These are phyloP conservation scores for Parsonsia alboflavescens DNA, from an alignment of 257 asterid genomes.

Conservation along the genomic window DNA sequence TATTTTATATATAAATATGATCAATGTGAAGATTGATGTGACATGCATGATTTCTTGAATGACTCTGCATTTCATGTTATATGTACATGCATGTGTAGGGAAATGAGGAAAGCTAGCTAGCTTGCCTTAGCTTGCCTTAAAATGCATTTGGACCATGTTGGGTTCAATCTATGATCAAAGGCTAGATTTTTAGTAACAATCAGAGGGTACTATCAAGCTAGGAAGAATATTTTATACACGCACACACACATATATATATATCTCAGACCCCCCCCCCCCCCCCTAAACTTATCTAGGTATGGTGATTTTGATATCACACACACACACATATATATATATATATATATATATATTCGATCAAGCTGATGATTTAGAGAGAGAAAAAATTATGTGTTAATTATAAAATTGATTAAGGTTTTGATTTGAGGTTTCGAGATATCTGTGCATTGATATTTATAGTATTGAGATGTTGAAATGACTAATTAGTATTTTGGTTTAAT, in stretches of 20 bases:
- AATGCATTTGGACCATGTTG: constrained; percentile 29
- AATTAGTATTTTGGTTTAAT: constrained; percentile 9
- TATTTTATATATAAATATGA: too few relatives aligned
- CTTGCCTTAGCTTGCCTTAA: constrained; percentile 22
- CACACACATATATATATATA: too few relatives aligned
- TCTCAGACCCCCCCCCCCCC: too few relatives aligned
- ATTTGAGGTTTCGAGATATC: too few relatives aligned
- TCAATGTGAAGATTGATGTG: constrained; percentile 7
- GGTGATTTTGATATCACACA: background rate
- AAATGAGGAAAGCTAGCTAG: constrained; percentile 13
- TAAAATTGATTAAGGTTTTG: too few relatives aligned
- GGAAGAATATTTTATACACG: too few relatives aligned
- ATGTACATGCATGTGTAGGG: constrained; percentile 4
- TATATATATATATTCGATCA: too few relatives aligned
- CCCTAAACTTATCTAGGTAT: background rate
- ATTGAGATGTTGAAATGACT: constrained; percentile 22
- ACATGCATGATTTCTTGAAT: constrained; percentile 11
- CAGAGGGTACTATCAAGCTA: background rate
- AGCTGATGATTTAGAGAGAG: background rate
- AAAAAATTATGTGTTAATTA: background rate
- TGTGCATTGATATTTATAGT: too few relatives aligned
- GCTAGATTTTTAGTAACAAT: constrained; percentile 8
- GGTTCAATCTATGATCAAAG: constrained; percentile 9
- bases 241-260: background rate
- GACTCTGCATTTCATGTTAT: constrained; percentile 2